These are phyloP conservation scores for Chionographis japonica DNA, from an alignment of 106 monocot genomes.

Conservation along the genomic window DNA sequence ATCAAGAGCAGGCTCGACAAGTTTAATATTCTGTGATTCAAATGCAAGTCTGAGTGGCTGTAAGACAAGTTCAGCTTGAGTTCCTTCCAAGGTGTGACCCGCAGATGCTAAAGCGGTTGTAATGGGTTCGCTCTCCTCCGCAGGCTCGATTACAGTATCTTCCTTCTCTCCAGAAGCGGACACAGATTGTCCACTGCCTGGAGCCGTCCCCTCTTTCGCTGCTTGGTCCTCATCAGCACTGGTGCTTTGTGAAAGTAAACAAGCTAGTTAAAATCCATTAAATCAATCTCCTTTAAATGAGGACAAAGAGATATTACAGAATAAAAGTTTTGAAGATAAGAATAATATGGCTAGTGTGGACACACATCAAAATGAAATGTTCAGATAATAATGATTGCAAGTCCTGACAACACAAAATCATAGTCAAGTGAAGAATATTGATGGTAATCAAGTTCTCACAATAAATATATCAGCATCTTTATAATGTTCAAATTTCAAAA, in stretches of 20 bases:
- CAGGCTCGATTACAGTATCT: slow-evolving; percentile 13
- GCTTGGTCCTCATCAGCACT: slow-evolving; percentile 31
- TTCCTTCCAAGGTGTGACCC: slow-evolving; percentile 69
- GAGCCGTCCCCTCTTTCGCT: slow-evolving; percentile 16
- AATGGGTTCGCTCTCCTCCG: slow-evolving; percentile 33
- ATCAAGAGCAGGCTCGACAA: slow-evolving; percentile 89
- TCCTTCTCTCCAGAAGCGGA: slow-evolving; percentile 22
- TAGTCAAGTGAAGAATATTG: too few relatives aligned
- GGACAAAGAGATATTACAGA: background rate
- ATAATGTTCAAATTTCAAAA: background rate
- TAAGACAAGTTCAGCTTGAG: slow-evolving; percentile 83
- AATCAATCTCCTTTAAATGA: background rate
- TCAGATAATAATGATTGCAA: background rate
- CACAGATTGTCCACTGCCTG: slow-evolving; percentile 18
- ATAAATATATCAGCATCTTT: too few relatives aligned
- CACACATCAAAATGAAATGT: background rate
- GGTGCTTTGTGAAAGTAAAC: slow-evolving; percentile 11
- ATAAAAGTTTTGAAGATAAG: background rate
- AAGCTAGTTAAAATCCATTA: background rate
- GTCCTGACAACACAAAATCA: too few relatives aligned
- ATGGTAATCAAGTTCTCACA: too few relatives aligned
- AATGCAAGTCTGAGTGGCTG: slow-evolving; percentile 91
- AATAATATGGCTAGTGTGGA: background rate
- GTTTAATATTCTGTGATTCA: slow-evolving; percentile 86
- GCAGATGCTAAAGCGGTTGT: slow-evolving; percentile 60